These are phyloP conservation scores for Auricularia sp. DNA, from an alignment of 768 basidiomycete species.

Conservation along the genomic window DNA sequence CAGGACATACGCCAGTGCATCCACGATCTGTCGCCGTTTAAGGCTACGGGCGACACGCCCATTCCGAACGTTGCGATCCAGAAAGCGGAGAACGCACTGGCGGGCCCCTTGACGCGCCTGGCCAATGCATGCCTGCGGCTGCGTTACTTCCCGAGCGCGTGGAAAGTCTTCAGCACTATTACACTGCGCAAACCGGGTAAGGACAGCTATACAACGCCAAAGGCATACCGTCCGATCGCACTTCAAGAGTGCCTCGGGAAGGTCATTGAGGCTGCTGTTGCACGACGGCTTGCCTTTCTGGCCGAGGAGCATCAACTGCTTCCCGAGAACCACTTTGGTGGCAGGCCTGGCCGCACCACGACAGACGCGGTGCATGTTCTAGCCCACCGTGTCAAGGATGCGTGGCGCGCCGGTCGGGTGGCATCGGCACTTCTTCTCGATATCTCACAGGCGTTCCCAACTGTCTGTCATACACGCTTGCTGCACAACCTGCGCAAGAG, in stretches of 20 bases:
- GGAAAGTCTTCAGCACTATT: slow-evolving; percentile 22
- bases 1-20: too few species aligned
- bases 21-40: not conserved
- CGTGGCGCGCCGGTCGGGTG: slow-evolving; percentile 6
- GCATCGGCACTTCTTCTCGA: slow-evolving; percentile 8
- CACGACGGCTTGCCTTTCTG: slow-evolving; percentile 16
- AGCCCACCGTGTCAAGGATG: slow-evolving; percentile 6
- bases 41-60: slow-evolving; percentile 4
- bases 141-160: slow-evolving; percentile 12
- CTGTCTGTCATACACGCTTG: slow-evolving; percentile 3
- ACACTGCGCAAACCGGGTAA: slow-evolving; percentile 29
- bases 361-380: slow-evolving; percentile 9
- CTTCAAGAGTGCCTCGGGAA: slow-evolving; percentile 26
- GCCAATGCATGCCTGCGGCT: not conserved
- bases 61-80: slow-evolving; percentile 8
- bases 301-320: slow-evolving; percentile 25
- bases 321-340: slow-evolving; percentile 29
- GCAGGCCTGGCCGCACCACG: slow-evolving; percentile 18
- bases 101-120: not conserved
- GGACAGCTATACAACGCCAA: slow-evolving; percentile 23
- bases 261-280: slow-evolving; percentile 15
- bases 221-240: slow-evolving; percentile 29
- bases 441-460: slow-evolving; percentile 13
- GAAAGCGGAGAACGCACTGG: not conserved
- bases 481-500: slow-evolving; percentile 8